These are phyloP conservation scores for Xylaria polymorpha DNA, from an alignment of 2,329 filamentous ascomycete species.

Conservation along the genomic window DNA sequence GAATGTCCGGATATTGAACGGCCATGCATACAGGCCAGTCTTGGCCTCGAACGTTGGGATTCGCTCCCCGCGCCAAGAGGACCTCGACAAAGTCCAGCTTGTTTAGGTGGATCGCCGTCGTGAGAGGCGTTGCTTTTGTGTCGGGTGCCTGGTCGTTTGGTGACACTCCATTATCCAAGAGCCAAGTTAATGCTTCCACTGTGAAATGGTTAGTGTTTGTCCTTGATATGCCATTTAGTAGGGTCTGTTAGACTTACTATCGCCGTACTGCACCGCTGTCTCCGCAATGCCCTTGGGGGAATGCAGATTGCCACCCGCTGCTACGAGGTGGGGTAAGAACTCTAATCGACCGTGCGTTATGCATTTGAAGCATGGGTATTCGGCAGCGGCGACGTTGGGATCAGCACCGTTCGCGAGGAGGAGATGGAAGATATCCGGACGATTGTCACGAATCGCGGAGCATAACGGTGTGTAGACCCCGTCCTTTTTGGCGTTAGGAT, in stretches of 20 bases:
- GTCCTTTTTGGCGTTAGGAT: slow-evolving; percentile 71
- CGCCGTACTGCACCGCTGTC: slow-evolving; percentile 70
- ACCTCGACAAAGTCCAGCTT: slow-evolving; percentile 64
- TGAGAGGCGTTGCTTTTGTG: slow-evolving; percentile 69
- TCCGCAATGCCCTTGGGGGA: slow-evolving; percentile 74
- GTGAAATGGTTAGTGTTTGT: slow-evolving; percentile 17
- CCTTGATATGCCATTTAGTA: background rate
- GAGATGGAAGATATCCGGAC: slow-evolving; percentile 69
- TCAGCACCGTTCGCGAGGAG: slow-evolving; percentile 70
- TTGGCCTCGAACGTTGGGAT: slow-evolving; percentile 71
- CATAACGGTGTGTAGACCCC: slow-evolving; percentile 75
- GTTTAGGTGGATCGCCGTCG: slow-evolving; percentile 72
- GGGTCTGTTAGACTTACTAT: slow-evolving; percentile 50
- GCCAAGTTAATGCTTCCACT: slow-evolving; percentile 67
- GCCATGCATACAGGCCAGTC: slow-evolving; percentile 80
- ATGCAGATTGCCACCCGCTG: slow-evolving; percentile 69
- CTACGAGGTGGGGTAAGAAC: slow-evolving; percentile 68
- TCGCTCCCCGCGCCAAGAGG: slow-evolving; percentile 57
- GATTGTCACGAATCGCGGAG: slow-evolving; percentile 74
- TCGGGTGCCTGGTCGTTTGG: slow-evolving; percentile 69
- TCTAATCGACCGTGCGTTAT: slow-evolving; percentile 73
- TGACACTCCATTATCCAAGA: slow-evolving; percentile 69
- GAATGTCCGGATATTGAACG: slow-evolving; percentile 68
- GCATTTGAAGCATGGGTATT: slow-evolving; percentile 76
- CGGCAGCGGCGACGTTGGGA: slow-evolving; percentile 70